These are phyloP conservation scores for Boletus tylopilopsis DNA, from an alignment of 768 basidiomycete species.

Conservation along the genomic window DNA sequence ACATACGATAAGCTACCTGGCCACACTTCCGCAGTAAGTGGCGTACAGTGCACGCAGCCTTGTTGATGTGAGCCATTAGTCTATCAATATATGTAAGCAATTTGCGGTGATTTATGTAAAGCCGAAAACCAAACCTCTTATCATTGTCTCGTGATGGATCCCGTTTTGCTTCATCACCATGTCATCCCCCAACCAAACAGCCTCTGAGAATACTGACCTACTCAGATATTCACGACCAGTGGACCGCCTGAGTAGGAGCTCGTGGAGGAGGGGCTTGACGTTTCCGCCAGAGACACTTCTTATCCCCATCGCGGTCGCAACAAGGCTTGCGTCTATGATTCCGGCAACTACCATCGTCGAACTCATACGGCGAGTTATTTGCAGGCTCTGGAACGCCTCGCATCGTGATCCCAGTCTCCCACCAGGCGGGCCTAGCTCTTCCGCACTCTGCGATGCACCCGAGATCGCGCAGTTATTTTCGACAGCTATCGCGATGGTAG, in stretches of 20 bases:
- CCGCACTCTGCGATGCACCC: slow-evolving; percentile 18
- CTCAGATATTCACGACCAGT: not conserved
- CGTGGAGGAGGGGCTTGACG: not conserved
- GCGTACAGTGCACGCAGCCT: no score
- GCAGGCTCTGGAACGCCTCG: slow-evolving; percentile 19
- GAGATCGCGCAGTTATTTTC: slow-evolving; percentile 21
- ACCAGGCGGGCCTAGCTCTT: slow-evolving; percentile 1
- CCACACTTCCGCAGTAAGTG: no score
- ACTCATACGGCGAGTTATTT: slow-evolving; percentile 23
- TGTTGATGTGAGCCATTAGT: no score
- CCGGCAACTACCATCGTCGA: slow-evolving; percentile 26
- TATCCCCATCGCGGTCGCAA: slow-evolving; percentile 25
- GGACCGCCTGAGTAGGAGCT: not conserved
- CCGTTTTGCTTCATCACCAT: not conserved
- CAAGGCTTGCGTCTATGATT: slow-evolving; percentile 18
- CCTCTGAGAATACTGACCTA: slow-evolving; percentile 6
- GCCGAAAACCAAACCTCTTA: no score
- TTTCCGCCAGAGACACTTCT: slow-evolving; percentile 20
- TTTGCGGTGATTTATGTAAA: no score
- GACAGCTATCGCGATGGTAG: slow-evolving; percentile 11
- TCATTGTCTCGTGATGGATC: not conserved
- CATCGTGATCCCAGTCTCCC: slow-evolving; percentile 13
- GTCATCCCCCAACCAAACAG: slow-evolving; percentile 2
- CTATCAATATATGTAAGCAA: no score
- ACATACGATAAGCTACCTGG: no score